Evolutionary conservation across 495 filamentous ascomycete species (phyloP).

Genomic region (Tuber magnatum): DNA sequence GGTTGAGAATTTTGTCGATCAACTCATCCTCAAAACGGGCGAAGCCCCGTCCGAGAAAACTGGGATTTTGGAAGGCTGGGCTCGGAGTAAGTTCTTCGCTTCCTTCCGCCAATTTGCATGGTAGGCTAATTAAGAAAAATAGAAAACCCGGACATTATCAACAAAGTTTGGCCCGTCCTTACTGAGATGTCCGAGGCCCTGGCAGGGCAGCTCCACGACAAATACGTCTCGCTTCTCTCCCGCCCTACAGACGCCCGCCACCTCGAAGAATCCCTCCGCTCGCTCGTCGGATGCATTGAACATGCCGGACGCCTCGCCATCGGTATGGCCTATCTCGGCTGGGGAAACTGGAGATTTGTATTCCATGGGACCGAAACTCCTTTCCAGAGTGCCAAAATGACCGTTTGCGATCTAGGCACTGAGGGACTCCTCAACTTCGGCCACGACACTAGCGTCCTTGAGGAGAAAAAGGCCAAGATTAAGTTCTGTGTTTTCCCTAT

Average conservation of each 20-base stretch:
- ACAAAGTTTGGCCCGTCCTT: not conserved
- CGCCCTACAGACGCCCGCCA: constrained; percentile 26
- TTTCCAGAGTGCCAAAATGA: constrained; percentile 11
- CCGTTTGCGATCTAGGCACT: constrained; percentile 23
- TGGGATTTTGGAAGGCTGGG: not conserved
- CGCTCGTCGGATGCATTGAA: constrained; percentile 16
- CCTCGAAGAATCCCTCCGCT: constrained; percentile 24
- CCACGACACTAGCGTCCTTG: constrained; percentile 2
- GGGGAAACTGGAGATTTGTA: constrained; percentile 20
- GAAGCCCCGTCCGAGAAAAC: not conserved
- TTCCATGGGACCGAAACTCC: constrained; percentile 9
- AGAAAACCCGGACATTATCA: not conserved
- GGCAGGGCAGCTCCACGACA: not conserved
- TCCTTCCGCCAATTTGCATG: not conserved
- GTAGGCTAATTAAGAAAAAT: not conserved
- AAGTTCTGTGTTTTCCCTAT: constrained; percentile 21
- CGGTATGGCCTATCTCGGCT: constrained; percentile 11
- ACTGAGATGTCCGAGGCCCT: not conserved
- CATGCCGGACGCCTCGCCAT: constrained; percentile 25
- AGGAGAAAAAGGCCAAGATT: not conserved
- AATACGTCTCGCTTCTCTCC: constrained; percentile 19
- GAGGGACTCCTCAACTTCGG: constrained; percentile 14
- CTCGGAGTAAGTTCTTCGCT: not conserved
- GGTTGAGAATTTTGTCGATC: constrained; percentile 5
- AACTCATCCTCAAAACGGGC: not conserved